Evolutionary conservation across 2,329 filamentous ascomycete genomes (phyloP).

Genomic region (Alternaria brassicae): DNA sequence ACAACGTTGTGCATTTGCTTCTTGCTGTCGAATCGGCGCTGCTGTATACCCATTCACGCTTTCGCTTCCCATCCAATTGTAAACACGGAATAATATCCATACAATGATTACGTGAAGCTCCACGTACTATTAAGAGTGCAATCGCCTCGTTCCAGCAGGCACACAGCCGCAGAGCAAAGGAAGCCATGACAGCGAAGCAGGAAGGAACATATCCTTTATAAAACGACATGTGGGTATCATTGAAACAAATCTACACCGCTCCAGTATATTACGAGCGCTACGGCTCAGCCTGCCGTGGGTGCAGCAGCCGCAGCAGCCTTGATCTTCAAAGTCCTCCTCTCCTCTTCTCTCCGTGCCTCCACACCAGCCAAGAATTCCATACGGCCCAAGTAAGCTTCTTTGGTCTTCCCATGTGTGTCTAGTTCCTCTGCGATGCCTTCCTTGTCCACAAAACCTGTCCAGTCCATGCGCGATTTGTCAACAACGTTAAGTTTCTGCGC

Average conservation of each 20-base stretch:
- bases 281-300: conserved; percentile 2
- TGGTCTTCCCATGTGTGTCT: conserved; percentile 66
- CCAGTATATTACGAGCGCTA: background rate
- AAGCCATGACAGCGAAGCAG: background rate
- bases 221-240: conserved; percentile 18
- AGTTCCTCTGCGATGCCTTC: conserved; percentile 68
- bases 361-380: conserved; percentile 69
- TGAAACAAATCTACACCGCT: background rate
- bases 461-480: conserved; percentile 70
- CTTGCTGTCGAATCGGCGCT: background rate
- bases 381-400: conserved; percentile 66
- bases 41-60: background rate
- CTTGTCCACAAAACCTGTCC: conserved; percentile 68
- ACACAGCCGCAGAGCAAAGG: background rate
- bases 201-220: background rate
- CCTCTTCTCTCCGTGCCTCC: conserved; percentile 63
- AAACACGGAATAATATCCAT: background rate
- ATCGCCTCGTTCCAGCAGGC: background rate
- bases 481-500: conserved; percentile 70
- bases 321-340: conserved; percentile 56
- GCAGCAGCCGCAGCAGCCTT: conserved; percentile 43
- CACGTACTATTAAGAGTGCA: background rate
- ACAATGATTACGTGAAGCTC: background rate
- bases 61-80: background rate
- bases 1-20: background rate